Percentiles rank a stretch among this genome's conserved stretches.
Conservation (phyloP, 176 grass and related monocot species). For the Phoenix dactylifera region DNA sequence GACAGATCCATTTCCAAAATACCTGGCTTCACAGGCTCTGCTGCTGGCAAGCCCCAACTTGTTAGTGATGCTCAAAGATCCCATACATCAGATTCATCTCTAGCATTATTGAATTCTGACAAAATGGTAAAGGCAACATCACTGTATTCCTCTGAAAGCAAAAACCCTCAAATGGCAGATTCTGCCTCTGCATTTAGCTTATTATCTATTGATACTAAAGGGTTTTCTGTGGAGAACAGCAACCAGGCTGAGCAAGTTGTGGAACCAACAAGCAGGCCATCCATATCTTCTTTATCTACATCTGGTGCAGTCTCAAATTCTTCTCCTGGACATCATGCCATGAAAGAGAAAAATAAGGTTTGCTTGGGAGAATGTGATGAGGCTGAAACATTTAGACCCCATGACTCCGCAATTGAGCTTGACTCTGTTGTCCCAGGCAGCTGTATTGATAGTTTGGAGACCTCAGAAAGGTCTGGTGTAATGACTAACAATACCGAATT, state of each 20-base stretch:
- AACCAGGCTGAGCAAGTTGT: conserved; percentile 22
- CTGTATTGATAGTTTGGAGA: conserved; percentile 17
- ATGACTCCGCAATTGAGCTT: conserved; percentile 9
- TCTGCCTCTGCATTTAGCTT: conserved; percentile 5
- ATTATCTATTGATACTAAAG: conserved; percentile 14
- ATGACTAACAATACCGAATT: conserved; percentile 23
- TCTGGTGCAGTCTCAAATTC: conserved; percentile 15
- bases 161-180: conserved; percentile 15
- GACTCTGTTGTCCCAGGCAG: conserved; percentile 26
- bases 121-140: conserved; percentile 10
- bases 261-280: conserved; percentile 10
- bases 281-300: conserved; percentile 26
- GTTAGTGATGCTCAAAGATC: conserved; percentile 21
- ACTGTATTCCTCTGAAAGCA: conserved; percentile 20
- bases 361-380: conserved; percentile 47
- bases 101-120: conserved; percentile 16
- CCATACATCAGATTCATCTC: conserved; percentile 7
- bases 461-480: conserved; percentile 23
- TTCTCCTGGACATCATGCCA: conserved; percentile 20
- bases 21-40: conserved; percentile 46
- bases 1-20: conserved; percentile 64
- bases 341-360: conserved; percentile 34
- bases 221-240: conserved; percentile 21
- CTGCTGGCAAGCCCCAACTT: conserved; percentile 20
- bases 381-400: conserved; percentile 21